Evolutionary conservation across 2,329 filamentous ascomycete species (phyloP).

Genomic region (Fusarium scirpi): DNA sequence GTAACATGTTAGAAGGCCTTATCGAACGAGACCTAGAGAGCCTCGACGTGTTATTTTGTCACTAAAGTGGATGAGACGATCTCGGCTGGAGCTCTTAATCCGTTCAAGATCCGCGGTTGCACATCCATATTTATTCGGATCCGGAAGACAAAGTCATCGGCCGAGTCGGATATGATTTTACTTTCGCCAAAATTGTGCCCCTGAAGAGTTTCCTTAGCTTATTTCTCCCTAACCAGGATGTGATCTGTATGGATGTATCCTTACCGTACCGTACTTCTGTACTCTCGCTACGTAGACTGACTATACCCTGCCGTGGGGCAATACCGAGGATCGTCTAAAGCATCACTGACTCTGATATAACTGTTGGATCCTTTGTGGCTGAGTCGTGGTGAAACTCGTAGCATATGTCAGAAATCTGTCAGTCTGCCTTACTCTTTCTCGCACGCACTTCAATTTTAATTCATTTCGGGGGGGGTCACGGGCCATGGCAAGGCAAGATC

Average conservation of each 20-base stretch:
- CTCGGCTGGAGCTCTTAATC: slow-evolving; percentile 18
- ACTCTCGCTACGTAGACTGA: background rate
- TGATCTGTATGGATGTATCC: slow-evolving; percentile 3
- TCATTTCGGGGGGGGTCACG: slow-evolving; percentile 16
- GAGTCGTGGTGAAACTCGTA: slow-evolving; percentile 16
- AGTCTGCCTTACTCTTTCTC: slow-evolving; percentile 21
- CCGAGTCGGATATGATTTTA: slow-evolving; percentile 23
- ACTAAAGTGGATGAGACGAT: background rate
- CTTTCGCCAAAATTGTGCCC: slow-evolving; percentile 4
- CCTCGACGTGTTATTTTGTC: background rate
- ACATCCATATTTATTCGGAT: slow-evolving; percentile 10
- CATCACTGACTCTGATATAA: slow-evolving; percentile 4
- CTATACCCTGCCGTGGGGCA: background rate
- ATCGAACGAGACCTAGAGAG: background rate
- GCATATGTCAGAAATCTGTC: background rate
- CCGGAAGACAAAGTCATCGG: slow-evolving; percentile 7
- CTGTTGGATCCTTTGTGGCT: slow-evolving; percentile 14
- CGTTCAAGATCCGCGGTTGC: slow-evolving; percentile 4
- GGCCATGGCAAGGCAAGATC: slow-evolving; percentile 13
- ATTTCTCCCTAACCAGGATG: slow-evolving; percentile 16
- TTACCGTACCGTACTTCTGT: background rate
- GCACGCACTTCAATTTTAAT: slow-evolving; percentile 19
- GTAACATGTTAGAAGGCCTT: background rate
- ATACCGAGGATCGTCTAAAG: background rate
- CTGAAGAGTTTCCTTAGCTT: slow-evolving; percentile 14